Conservation (phyloP, 208 protist species). For the Leishmania tropica region DNA sequence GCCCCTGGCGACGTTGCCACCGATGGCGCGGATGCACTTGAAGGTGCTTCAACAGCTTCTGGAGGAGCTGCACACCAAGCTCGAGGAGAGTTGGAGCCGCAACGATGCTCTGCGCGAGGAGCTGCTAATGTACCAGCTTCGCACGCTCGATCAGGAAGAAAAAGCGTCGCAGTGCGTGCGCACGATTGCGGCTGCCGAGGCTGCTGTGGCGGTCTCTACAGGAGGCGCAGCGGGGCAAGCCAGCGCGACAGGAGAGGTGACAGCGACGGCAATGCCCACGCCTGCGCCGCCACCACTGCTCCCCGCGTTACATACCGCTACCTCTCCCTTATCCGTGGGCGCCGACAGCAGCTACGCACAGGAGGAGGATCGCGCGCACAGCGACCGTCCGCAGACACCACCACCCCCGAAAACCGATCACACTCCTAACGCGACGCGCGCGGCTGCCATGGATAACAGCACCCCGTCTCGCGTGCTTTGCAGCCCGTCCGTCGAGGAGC, state of each 20-base stretch:
- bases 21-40: slow-evolving; percentile 17
- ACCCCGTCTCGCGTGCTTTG: slow-evolving; percentile 9
- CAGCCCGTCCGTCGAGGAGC: slow-evolving; percentile 14
- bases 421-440: neutral
- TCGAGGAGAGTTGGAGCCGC: slow-evolving; percentile 39
- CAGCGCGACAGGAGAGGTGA: neutral
- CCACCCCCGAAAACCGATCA: neutral
- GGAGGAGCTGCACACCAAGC: slow-evolving; percentile 31
- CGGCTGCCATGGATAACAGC: neutral
- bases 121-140: slow-evolving; percentile 33
- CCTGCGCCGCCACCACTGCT: neutral
- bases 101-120: slow-evolving; percentile 37
- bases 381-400: neutral
- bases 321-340: neutral
- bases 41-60: slow-evolving; percentile 24
- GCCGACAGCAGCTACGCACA: no score
- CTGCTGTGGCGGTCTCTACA: neutral
- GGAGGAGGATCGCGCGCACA: neutral
- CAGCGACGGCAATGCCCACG: neutral
- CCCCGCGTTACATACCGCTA: neutral
- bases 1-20: no score
- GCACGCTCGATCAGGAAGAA: slow-evolving; percentile 30
- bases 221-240: neutral
- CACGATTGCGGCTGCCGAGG: slow-evolving; percentile 1
- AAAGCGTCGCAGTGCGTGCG: slow-evolving; percentile 12